Evolutionary conservation across 2,329 filamentous ascomycete species (phyloP), one percentile per base, ranked within the genome.

Genomic region (Arthrobotrys sphaeroides): DNA sequence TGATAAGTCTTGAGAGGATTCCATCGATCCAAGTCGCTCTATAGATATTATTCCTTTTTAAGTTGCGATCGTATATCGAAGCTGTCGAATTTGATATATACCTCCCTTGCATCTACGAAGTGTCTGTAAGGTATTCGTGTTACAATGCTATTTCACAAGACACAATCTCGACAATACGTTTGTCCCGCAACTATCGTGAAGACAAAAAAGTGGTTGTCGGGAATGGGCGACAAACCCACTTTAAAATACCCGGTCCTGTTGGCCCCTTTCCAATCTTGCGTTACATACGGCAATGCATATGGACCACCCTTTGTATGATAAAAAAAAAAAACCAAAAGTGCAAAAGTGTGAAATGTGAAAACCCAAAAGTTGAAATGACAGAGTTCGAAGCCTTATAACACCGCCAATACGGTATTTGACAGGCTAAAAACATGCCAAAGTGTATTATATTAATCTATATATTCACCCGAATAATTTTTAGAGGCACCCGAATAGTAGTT

Each of bases 221-320:
- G 47, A 53, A 53, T 53, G 47, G 51, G 28, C 51, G 51, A 55
- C 51, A 55, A 55, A 55, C 51, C 51, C 51, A 55, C 51, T 38
- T 55, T 55, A 55, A 55, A 55, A 55, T 55, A 55, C 51, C 51
- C 51, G 51, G 51, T 38, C 51, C 3, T 36, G 16, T 55, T 36
- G 51, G 38, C 51, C 51, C 51, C 51, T 55, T 55, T 55, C 51
- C 51, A 55, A 55, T 55, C 51, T 55, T n/a, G n/a, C n/a, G n/a
- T n/a, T n/a, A n/a, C n/a, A n/a, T n/a, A n/a, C n/a, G n/a, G n/a
- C n/a, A n/a, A n/a, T n/a, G n/a, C n/a, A n/a, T n/a, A n/a, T n/a
- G n/a, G n/a, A n/a, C n/a, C n/a, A n/a, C n/a, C n/a, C n/a, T n/a
- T n/a, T n/a, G n/a, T n/a, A n/a, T n/a, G n/a, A n/a, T n/a, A n/a